phyloP scores from a whole-genome alignment of 2,329 filamentous ascomycete species.

The Aspergillaceae sp. region DNA sequence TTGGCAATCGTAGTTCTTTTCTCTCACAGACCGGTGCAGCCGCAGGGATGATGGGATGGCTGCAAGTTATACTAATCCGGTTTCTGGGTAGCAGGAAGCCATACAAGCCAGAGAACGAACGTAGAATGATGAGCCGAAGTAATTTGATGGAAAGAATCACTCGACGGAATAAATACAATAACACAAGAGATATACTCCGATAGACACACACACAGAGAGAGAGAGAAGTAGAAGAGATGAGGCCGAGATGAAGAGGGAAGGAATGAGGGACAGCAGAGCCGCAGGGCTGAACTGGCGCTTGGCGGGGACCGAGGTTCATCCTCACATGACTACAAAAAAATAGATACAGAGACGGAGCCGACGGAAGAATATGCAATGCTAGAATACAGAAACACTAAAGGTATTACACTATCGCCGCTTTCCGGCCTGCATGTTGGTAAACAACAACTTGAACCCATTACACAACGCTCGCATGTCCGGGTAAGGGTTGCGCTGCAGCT shows the following conservation, averaged over 20 bases:
- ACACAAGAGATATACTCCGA: slow-evolving; percentile 2
- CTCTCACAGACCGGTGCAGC: too few relatives aligned
- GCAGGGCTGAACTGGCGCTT: slow-evolving; percentile 5
- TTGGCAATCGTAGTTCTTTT: too few relatives aligned
- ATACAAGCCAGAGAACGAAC: too few relatives aligned
- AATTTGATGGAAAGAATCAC: slow-evolving; percentile 4
- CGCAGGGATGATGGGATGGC: too few relatives aligned
- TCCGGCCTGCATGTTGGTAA: slow-evolving; percentile 52
- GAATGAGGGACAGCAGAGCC: too few relatives aligned
- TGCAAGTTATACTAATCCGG: too few relatives aligned
- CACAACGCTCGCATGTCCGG: slow-evolving; percentile 91
- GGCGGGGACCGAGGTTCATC: slow-evolving; percentile 17
- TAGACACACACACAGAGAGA: background rate
- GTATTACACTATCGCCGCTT: slow-evolving; percentile 15
- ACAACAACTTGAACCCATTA: slow-evolving; percentile 92
- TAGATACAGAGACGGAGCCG: slow-evolving; percentile 1
- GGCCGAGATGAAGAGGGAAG: background rate
- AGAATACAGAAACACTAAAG: background rate
- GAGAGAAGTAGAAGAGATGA: background rate
- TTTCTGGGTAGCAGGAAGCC: too few relatives aligned
- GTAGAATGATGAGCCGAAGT: too few relatives aligned
- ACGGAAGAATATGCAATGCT: background rate
- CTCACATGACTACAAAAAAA: slow-evolving; percentile 11
- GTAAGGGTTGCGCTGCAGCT: slow-evolving; percentile 79
- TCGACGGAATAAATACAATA: slow-evolving; percentile 1